Conservation (phyloP, 2,329 filamentous ascomycete genomes). For the Hortaea werneckii region DNA sequence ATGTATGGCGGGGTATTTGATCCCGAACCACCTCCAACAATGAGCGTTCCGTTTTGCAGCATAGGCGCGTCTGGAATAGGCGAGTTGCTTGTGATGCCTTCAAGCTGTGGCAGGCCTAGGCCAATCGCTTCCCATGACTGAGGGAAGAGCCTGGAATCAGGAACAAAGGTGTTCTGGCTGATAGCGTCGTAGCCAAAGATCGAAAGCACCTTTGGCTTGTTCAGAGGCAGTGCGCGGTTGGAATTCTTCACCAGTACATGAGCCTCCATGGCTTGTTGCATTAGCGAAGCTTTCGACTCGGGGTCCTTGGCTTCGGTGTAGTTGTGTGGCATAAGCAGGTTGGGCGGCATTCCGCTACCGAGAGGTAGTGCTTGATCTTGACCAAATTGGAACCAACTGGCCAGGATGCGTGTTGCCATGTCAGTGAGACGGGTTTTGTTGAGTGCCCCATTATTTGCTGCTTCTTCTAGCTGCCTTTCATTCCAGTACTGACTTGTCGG, state of each 20-base stretch:
- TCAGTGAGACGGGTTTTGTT: conserved; percentile 47
- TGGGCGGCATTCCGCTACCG: conserved; percentile 43
- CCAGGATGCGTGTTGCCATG: conserved; percentile 46
- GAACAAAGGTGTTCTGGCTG: conserved; percentile 22
- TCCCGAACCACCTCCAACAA: conserved; percentile 28
- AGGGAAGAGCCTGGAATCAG: conserved; percentile 11
- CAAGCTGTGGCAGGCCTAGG: conserved; percentile 12
- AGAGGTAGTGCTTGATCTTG: conserved; percentile 36
- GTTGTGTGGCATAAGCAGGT: conserved; percentile 41
- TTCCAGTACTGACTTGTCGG: conserved; percentile 34
- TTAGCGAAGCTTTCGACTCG: conserved; percentile 37
- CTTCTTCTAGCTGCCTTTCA: conserved; percentile 37
- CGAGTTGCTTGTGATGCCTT: conserved; percentile 25
- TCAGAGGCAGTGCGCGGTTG: conserved; percentile 45
- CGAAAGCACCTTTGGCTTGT: conserved; percentile 40
- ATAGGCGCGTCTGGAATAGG: conserved; percentile 18
- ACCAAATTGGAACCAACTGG: conserved; percentile 47
- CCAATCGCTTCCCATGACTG: conserved; percentile 17
- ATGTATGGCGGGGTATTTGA: conserved; percentile 25
- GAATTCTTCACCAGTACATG: conserved; percentile 56
- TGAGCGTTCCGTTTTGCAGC: conserved; percentile 21
- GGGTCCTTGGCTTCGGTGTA: conserved; percentile 47
- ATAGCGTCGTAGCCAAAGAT: conserved; percentile 52
- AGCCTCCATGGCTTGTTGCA: conserved; percentile 52
- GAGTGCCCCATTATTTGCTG: conserved; percentile 52